Base-by-base conservation (phyloP, 192 early-diverging fungal species). In the Coemansia sp. region DNA sequence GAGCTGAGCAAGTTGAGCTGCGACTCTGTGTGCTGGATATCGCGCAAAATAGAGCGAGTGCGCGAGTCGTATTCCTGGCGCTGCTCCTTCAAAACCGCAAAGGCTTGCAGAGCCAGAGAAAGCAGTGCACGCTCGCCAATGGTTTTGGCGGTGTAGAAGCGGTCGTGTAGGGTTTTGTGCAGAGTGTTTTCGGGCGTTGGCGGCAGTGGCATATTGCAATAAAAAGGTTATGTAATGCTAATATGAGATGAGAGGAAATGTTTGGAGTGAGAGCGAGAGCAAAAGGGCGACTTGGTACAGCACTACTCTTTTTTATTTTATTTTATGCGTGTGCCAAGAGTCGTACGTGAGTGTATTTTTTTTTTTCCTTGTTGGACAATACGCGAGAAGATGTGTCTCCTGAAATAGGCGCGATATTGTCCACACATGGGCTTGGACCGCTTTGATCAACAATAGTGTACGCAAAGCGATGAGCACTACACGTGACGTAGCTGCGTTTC, bases 121-220 rank as follows among this genome's bases (percentile, higher is more conserved):
- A 77, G 58, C 6, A 77, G 15, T 24, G 75, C 69, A 1, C 62
- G 60, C 42, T 77, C 75, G 27, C 57, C 40, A 25, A 39, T 29
- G 61, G 32, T 68, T 19, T 67, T 62, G 19, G 69, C 47, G 5
- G 57, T 42, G 57, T 65, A 61, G 49, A 71, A 68, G 19, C 75
- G 60, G 65, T 77, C 75, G 22, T 71, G 68, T 15, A 77, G 42
- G 0, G 66, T 46, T 25, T 71, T 71, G 61, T 77, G 68, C 24
- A 77, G 31, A 3, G 71, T 64, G 56, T 71, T 59, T 37, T 77
- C 75, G 45, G 65, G 60, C 6, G 63, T 66, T 45, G 65, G 45
- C 2, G 19, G 29, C 29, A 68, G 25, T 37, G 60, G 65, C 64
- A 62, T 74, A 39, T 36, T 31, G 14, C 10, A 40, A 24, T 37